A percentile compares a stretch with the other conserved stretches of the same genome.
Evolutionary conservation across 257 asterid species (phyloP).

Genomic region (Solanum bulbocastanum): DNA sequence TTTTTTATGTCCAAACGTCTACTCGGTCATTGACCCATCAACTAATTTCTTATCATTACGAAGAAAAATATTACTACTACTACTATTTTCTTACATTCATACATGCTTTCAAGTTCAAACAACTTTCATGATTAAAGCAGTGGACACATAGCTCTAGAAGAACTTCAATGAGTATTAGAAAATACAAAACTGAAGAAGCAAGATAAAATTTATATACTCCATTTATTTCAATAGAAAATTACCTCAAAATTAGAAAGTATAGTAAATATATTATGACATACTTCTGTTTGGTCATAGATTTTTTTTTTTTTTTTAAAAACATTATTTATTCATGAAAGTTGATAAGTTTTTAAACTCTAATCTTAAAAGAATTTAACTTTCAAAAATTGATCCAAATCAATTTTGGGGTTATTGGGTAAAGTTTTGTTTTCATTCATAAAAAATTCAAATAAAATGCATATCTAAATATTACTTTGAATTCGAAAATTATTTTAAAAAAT

Average conservation of each 20-base stretch:
- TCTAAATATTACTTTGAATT: neutral
- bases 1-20: neutral
- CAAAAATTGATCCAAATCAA: neutral
- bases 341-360: neutral
- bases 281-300: neutral
- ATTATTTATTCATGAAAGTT: too few species aligned
- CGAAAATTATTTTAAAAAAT: neutral
- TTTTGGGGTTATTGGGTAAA: neutral
- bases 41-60: neutral
- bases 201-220: neutral
- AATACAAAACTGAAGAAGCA: neutral
- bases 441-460: neutral
- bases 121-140: neutral
- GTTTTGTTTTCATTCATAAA: neutral
- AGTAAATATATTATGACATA: neutral
- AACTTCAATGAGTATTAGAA: neutral
- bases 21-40: neutral
- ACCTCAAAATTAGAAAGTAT: neutral
- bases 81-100: neutral
- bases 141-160: neutral
- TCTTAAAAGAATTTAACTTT: neutral
- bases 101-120: neutral
- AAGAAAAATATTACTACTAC: neutral
- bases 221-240: neutral
- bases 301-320: too few species aligned